Conservation (phyloP, 2,329 filamentous ascomycete genomes). For the Cercospora sp. region DNA sequence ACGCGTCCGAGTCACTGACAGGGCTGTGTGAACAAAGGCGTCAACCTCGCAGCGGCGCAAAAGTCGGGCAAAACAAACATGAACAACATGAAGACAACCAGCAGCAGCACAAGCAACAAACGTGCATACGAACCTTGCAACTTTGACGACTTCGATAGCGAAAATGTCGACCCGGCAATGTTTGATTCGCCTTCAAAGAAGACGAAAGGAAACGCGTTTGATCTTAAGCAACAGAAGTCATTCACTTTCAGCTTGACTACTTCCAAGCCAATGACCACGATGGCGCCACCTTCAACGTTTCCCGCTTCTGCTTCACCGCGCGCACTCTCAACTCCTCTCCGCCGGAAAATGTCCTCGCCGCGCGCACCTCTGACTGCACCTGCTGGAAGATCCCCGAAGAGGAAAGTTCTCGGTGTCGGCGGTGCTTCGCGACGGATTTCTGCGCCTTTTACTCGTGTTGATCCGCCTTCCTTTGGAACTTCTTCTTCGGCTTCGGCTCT, state of each 20-base stretch:
- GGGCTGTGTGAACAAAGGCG: conserved; percentile 19
- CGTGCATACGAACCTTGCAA: conserved; percentile 47
- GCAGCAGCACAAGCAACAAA: conserved; percentile 40
- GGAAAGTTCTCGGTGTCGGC: conserved; percentile 53
- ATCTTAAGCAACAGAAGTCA: conserved; percentile 40
- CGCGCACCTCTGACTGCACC: conserved; percentile 57
- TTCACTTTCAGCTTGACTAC: conserved; percentile 40
- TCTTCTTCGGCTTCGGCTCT: conserved; percentile 43
- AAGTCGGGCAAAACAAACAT: conserved; percentile 21
- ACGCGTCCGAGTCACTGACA: conserved; percentile 6
- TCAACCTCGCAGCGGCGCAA: conserved; percentile 18
- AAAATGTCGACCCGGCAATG: conserved; percentile 59
- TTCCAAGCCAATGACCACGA: conserved; percentile 9
- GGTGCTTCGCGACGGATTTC: conserved; percentile 60
- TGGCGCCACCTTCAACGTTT: conserved; percentile 37
- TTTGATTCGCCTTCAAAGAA: conserved; percentile 56
- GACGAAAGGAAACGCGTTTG: conserved; percentile 46
- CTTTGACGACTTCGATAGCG: conserved; percentile 52
- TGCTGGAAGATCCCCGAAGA: conserved; percentile 76
- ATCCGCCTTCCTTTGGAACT: conserved; percentile 58
- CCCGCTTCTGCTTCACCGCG: conserved; percentile 26
- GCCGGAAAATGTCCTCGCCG: conserved; percentile 44
- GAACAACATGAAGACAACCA: conserved; percentile 33
- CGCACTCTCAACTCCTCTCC: conserved; percentile 40
- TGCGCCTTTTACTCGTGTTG: conserved; percentile 66